Evolutionary conservation across 176 grass and related monocot species (phyloP), one percentile per base, ranked within the genome.

Genomic region (Lolium rigidum): DNA sequence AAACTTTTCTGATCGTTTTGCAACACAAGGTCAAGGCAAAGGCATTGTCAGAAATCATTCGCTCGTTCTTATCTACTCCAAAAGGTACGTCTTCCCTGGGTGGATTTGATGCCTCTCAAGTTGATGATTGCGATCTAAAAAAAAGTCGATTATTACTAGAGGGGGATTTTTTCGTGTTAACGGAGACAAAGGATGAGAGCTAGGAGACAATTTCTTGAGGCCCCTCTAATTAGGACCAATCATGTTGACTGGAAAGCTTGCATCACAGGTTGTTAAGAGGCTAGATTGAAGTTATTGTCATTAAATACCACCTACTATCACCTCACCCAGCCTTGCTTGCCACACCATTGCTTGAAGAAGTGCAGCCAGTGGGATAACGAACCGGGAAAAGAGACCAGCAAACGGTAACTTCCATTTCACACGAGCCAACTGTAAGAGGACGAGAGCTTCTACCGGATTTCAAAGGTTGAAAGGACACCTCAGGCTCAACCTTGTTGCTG

Each of bases 111-210:
- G 7, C 38, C 38, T 5, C 38, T 39, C 38, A 39, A 39, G 38
- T 39, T 39, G 38, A 39, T 39, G 38, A 39, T 39, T 2, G 38
- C 38, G n/a, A n/a, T n/a, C n/a, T n/a, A n/a, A n/a, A n/a, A n/a
- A n/a, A n/a, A n/a, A n/a, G n/a, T n/a, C n/a, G n/a, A n/a, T n/a
- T n/a, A n/a, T n/a, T n/a, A n/a, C 79, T 66, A 55, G 79, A 83
- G 74, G 46, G 72, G 46, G 55, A 26, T 83, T 86, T 90, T 80
- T 80, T 6, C 77, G 86, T 74, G 80, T 78, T 79, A 74, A 90
- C 13, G 65, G 89, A 90, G 87, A 87, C 80, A 83, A 90, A 90
- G 89, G 80, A 90, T 58, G 84, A 87, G 80, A 90, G 80, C 65
- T 74, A 84, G 18, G 56, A 83, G 89, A 90, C 74, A 90, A 87